Evolutionary conservation across 1,284 basidiomycete genomes (phyloP).

Genomic region (Fomitopsis pinicola): DNA sequence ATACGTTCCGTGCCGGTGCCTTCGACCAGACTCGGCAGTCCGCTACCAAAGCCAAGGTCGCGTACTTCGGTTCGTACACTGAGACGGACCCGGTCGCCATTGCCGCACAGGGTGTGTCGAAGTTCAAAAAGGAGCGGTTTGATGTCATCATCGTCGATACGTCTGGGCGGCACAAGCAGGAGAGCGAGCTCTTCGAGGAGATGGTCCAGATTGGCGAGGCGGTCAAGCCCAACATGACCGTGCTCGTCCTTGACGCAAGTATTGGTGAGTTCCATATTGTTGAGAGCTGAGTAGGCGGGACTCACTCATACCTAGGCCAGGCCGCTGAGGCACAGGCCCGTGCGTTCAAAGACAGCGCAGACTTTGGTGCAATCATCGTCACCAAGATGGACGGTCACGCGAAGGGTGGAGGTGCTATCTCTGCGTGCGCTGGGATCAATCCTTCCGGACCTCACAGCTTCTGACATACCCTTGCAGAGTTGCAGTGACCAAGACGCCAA

Average conservation of each 20-base stretch:
- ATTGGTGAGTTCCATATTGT: conserved; percentile 49
- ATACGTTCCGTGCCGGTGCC: conserved; percentile 98
- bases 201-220: conserved; percentile 96
- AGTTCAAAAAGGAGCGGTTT: conserved; percentile 97
- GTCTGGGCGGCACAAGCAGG: conserved; percentile 95
- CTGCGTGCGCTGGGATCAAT: conserved; percentile 68
- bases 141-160: conserved; percentile 99
- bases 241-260: conserved; percentile 85
- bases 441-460: neutral
- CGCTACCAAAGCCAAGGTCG: conserved; percentile 97
- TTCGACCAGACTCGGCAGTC: conserved; percentile 97
- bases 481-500: conserved; percentile 96
- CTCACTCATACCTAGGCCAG: conserved; percentile 61
- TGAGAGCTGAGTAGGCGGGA: neutral
- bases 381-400: conserved; percentile 99
- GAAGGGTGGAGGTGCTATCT: conserved; percentile 98
- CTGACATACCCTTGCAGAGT: conserved; percentile 51
- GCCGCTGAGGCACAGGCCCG: conserved; percentile 94
- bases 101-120: conserved; percentile 90
- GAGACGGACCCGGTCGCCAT: conserved; percentile 98
- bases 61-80: conserved; percentile 98
- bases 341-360: conserved; percentile 97
- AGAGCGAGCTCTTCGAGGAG: conserved; percentile 95
- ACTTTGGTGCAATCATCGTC: conserved; percentile 98
- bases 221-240: conserved; percentile 92